Evolutionary conservation across 2,329 filamentous ascomycete species (phyloP), one percentile per base, ranked within the genome.

Genomic region (Fusarium compactum): DNA sequence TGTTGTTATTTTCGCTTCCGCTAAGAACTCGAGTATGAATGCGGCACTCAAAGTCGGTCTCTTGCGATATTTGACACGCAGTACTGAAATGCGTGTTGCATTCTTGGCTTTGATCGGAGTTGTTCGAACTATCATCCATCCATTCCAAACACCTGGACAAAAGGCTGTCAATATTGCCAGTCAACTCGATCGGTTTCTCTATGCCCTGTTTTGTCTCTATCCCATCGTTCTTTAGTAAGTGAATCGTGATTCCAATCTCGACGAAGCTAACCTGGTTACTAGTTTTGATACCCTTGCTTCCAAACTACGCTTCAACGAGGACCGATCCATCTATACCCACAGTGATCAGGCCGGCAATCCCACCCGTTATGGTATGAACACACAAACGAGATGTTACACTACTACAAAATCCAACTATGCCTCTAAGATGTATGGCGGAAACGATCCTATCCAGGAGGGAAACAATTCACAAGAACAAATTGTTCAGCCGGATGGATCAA

Each of bases 161-260:
- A 78, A 75, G 15, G 80, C 81, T 0, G 78, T 76, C 3, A 76
- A 77, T 18, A 59, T 78, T 0, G 78, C 80, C 1, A 78, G 79
- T 30, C 80, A 83, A 34, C 55, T 83, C 3, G 81, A 83, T 41
- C 77, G 81, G 1, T 83, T 83, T 45, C 77, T 78, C 5, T 82
- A 82, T 20, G 79, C 80, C 1, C 50, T 83, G 1, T 80, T 82
- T 59, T 83, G 81, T 51, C 46, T 82, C 2, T 83, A 82, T 24
- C 81, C 81, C 0, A 73, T 81, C 2, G 76, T 83, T 25, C 73
- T 83, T 60, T 80, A 78, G 80, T 82, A 61, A 68, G 80, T 58
- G 3, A 4, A 2, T 30, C 4, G 6, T 8, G 6, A 2, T 20
- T 5, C 3, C 10, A 8, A 1, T 6, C 3, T 4, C 3, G 32